A percentile compares a stretch with the other conserved stretches of the same genome.
Evolutionary conservation across 352 stramenopile species (phyloP).

Genomic region (Pythium oligandrum): DNA sequence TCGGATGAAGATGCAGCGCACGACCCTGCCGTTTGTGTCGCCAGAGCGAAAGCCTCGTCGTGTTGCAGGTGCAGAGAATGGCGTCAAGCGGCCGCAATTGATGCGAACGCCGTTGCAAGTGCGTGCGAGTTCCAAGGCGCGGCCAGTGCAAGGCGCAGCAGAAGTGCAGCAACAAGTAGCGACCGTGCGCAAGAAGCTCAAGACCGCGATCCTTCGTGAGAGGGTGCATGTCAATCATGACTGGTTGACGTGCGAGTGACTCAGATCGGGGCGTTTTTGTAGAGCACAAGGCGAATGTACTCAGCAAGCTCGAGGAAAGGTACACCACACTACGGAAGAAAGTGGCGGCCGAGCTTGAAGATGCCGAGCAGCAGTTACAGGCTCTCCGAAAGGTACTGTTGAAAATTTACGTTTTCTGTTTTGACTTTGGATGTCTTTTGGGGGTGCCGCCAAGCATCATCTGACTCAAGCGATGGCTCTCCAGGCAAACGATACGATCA

Average conservation of each 20-base stretch:
- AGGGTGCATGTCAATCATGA: background rate
- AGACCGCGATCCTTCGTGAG: constrained; percentile 16
- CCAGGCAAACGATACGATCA: constrained; percentile 24
- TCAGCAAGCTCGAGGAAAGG: constrained; percentile 19
- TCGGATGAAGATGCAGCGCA: background rate
- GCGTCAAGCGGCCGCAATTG: background rate
- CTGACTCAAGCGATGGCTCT: background rate
- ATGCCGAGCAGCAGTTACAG: constrained; percentile 20
- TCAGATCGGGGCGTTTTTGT: constrained; percentile 6
- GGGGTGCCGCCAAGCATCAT: too few species aligned
- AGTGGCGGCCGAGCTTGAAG: constrained; percentile 17
- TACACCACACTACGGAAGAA: constrained; percentile 22
- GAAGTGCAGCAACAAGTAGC: constrained; percentile 1
- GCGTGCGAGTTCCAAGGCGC: background rate
- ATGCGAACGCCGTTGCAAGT: constrained; percentile 11
- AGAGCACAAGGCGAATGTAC: constrained; percentile 20
- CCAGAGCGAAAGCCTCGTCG: constrained; percentile 3
- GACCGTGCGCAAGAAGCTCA: constrained; percentile 12
- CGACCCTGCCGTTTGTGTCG: constrained; percentile 18
- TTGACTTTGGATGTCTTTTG: too few species aligned
- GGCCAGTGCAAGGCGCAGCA: constrained; percentile 7
- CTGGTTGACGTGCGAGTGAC: background rate
- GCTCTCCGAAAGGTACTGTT: constrained; percentile 18
- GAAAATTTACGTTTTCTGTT: constrained; percentile 2
- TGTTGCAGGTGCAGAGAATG: background rate